Conservation (phyloP, 176 grass and related monocot genomes). For the Elymus sibiricus region DNA sequence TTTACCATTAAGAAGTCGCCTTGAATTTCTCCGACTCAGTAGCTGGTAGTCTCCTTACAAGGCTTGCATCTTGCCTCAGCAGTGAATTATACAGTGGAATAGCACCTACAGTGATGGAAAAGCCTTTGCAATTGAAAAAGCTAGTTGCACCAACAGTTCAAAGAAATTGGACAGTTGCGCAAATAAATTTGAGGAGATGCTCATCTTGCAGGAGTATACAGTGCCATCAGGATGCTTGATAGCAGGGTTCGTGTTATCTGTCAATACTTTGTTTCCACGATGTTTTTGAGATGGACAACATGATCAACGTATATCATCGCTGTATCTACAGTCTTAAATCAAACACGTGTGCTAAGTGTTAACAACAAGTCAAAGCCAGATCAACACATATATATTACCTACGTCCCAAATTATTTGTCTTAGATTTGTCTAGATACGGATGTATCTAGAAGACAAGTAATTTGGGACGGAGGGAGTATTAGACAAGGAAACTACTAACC, state of each 20-base stretch:
- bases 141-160: not conserved
- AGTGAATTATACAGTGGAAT: constrained; percentile 80
- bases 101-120: constrained; percentile 49
- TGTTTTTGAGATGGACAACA: constrained; percentile 89
- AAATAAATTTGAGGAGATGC: not conserved
- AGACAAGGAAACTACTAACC: constrained; percentile 48
- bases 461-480: too few relatives aligned
- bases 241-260: too few relatives aligned
- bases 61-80: constrained; percentile 91
- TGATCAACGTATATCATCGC: constrained; percentile 97
- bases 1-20: constrained; percentile 90
- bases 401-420: too few relatives aligned
- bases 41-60: constrained; percentile 85
- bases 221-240: too few relatives aligned
- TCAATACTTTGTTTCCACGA: too few relatives aligned
- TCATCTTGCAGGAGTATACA: too few relatives aligned
- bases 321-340: constrained; percentile 88
- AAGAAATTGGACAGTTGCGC: not conserved
- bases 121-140: not conserved
- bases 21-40: constrained; percentile 93
- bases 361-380: constrained; percentile 5
- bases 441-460: too few relatives aligned
- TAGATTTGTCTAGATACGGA: too few relatives aligned
- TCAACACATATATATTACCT: too few relatives aligned
- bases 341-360: constrained; percentile 13